Percentiles rank a stretch among this genome's conserved stretches.
These are phyloP conservation scores for Clitoria ternatea DNA, from an alignment of 306 rosid genomes.

Conservation along the genomic window DNA sequence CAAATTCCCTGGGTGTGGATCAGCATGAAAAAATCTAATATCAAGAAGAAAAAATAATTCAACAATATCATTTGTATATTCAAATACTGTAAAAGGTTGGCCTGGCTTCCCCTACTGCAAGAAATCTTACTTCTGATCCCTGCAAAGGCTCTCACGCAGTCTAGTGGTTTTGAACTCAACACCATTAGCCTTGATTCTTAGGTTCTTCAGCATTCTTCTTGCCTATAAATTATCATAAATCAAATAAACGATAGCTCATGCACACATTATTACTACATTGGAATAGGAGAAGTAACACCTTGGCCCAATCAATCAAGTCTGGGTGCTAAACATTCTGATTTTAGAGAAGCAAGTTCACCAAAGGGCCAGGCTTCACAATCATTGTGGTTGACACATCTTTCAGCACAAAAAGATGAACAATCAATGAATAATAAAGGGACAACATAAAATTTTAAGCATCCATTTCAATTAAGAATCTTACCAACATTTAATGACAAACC, in stretches of 20 bases:
- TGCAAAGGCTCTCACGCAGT: constrained; percentile 45
- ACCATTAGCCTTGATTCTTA: constrained; percentile 36
- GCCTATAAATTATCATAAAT: constrained; percentile 24
- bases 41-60: constrained; percentile 76
- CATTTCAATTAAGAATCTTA: constrained; percentile 1
- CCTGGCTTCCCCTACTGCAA: too few relatives aligned
- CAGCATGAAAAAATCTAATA: constrained; percentile 96
- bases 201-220: constrained; percentile 36
- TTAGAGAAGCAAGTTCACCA: constrained; percentile 31
- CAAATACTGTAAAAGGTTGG: neutral
- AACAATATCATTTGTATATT: too few relatives aligned
- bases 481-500: constrained; percentile 49
- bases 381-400: constrained; percentile 51
- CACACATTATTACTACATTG: neutral
- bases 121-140: constrained; percentile 30
- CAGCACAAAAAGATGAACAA: neutral
- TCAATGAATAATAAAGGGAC: neutral
- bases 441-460: neutral
- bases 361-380: constrained; percentile 47
- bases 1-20: constrained; percentile 98
- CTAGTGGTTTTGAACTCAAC: constrained; percentile 50
- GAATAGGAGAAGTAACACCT: constrained; percentile 23
- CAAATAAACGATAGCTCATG: neutral
- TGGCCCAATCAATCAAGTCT: constrained; percentile 35
- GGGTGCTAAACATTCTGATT: constrained; percentile 32